These are phyloP conservation scores for Ophiostoma australiae DNA, from an alignment of 2,329 filamentous ascomycete species.

Conservation along the genomic window DNA sequence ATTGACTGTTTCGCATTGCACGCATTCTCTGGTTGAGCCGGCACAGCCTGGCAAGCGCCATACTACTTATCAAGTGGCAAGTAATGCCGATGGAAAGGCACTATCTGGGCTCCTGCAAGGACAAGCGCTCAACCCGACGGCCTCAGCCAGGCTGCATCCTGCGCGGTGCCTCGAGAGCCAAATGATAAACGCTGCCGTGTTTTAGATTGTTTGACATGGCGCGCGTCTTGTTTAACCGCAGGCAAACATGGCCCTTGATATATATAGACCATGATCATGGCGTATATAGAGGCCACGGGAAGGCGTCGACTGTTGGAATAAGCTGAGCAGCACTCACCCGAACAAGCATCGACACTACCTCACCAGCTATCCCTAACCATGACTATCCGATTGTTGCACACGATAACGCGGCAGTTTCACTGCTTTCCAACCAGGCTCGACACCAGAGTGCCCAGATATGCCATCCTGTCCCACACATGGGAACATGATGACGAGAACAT, in stretches of 20 bases:
- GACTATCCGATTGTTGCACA: conserved; percentile 19
- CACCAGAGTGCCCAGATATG: conserved; percentile 26
- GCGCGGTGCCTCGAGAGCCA: not conserved
- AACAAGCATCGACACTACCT: not conserved
- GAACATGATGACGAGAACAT: conserved; percentile 24
- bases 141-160: not conserved
- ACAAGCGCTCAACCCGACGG: not conserved
- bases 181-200: not conserved
- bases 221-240: not conserved
- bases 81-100: not conserved
- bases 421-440: not conserved
- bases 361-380: not conserved
- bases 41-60: not conserved
- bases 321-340: not conserved
- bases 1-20: not conserved
- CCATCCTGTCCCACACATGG: conserved; percentile 28
- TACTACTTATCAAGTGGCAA: not conserved
- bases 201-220: not conserved
- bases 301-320: not conserved
- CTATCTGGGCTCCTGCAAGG: not conserved
- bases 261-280: not conserved
- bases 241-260: not conserved
- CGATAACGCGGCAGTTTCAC: conserved; percentile 5
- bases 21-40: not conserved
- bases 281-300: not conserved